Evolutionary conservation across 768 basidiomycete species (phyloP).

Genomic region (Lactarius psammicola): DNA sequence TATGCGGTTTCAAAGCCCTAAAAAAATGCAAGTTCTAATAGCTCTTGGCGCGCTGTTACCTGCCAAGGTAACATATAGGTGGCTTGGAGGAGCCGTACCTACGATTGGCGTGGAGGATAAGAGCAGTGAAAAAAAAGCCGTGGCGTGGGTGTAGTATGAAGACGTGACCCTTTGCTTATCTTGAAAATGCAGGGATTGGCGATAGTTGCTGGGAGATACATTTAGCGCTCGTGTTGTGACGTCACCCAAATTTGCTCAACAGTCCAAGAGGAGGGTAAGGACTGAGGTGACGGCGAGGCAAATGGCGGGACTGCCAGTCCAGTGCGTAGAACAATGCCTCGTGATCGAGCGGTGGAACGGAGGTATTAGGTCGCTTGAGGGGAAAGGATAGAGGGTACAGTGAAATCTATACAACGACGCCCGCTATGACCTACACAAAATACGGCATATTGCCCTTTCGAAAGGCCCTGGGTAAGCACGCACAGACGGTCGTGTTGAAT

Average conservation of each 20-base stretch:
- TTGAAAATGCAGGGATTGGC: no score
- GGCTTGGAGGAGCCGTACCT: no score
- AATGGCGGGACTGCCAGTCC: not conserved
- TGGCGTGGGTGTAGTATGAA: no score
- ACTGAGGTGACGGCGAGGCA: not conserved
- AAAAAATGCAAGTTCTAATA: no score
- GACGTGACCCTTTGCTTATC: no score
- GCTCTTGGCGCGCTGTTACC: no score
- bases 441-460: constrained; percentile 53
- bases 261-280: no score
- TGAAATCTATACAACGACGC: constrained; percentile 9
- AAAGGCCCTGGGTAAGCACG: constrained; percentile 4
- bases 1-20: no score
- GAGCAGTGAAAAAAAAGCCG: no score
- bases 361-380: not conserved
- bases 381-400: not conserved
- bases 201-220: no score
- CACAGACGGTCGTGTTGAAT: not conserved
- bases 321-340: not conserved
- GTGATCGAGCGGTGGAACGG: not conserved
- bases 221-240: not conserved
- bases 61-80: no score
- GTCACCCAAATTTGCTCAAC: not conserved
- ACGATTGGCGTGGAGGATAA: no score
- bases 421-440: constrained; percentile 43